Conservation (phyloP, 202 grass and related monocot genomes). For the Bolboschoenoplectus hybrid region DNA sequence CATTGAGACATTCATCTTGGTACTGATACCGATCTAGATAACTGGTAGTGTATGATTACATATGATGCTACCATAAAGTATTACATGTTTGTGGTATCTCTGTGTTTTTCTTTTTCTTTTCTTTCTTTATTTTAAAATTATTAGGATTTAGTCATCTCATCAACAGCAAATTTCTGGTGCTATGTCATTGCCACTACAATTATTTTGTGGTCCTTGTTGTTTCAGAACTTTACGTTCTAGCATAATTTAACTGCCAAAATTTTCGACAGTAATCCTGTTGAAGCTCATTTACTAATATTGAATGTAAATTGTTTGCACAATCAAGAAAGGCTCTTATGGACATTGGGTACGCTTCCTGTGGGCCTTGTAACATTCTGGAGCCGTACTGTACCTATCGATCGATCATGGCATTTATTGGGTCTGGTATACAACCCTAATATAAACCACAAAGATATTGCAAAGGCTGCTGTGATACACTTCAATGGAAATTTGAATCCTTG, state of each 20-base stretch:
- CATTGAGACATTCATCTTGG: background rate
- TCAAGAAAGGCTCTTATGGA: slow-evolving; percentile 64
- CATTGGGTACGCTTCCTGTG: slow-evolving; percentile 67
- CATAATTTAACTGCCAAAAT: background rate
- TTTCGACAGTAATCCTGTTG: background rate
- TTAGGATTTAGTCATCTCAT: slow-evolving; percentile 5
- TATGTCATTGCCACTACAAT: slow-evolving; percentile 7
- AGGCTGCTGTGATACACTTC: slow-evolving; percentile 68
- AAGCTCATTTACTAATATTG: slow-evolving; percentile 6
- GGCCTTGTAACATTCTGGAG: slow-evolving; percentile 77
- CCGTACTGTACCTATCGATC: slow-evolving; percentile 53
- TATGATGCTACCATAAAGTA: background rate
- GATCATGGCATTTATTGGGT: slow-evolving; percentile 67
- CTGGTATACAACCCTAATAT: slow-evolving; percentile 67
- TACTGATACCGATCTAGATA: background rate
- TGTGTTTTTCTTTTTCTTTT: background rate
- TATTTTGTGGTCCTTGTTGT: background rate
- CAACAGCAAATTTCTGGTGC: background rate
- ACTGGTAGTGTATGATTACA: background rate
- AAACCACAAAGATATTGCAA: slow-evolving; percentile 52
- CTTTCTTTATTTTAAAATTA: background rate
- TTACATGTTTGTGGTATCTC: background rate
- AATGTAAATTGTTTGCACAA: slow-evolving; percentile 49
- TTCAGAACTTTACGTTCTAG: background rate
- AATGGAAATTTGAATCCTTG: slow-evolving; percentile 86